Base-by-base conservation (phyloP, 2,329 filamentous ascomycete species). In the Ceratocystis ficicola region DNA sequence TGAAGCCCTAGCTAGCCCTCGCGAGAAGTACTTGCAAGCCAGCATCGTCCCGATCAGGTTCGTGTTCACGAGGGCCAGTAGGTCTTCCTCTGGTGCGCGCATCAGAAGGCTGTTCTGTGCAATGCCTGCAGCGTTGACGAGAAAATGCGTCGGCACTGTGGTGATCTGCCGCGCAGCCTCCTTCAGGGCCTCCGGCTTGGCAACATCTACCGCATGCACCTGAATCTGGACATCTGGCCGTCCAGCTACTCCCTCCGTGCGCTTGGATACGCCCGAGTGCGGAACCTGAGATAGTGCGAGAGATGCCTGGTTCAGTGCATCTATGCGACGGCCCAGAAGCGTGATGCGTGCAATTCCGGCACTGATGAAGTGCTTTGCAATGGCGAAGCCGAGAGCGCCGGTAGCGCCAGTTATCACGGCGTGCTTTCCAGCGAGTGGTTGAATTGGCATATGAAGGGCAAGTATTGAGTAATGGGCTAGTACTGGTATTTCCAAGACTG, bases 81-180 rank as follows among this genome's bases (percentile, higher is more conserved):
- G 77, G 2, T 80, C 77, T 0, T 76, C 73, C 0, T 80, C 72
- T 0, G 74, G 71, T 0, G 82, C 84, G 8, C 79, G 77, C 57
- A 83, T 76, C n/a, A 94, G 79, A 0, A 90, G 77, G 0, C 80
- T 82, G 12, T 80, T 80, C 70, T 90, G 85, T 0, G 86, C 80
- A 25, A 91, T 78, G 8, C 90, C 91, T 0, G 90, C 90, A 30
- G 88, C 88, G 72, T 95, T 95, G 69, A 95, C 81, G 1, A 95
- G 81, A 36, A 93, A 77, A 71, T 84, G 79, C 15, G 77, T 70
- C 8, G 72, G 71, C 0, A 25, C 66, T 50, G 46, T 55, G 48
- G 52, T 57, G 55, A 59, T 59, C 28, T 59, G 55, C 55, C 30
- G 55, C 55, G 30, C 55, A 4, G 28, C 55, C 55, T 30, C 55